Evolutionary conservation across 345 rosid genomes (phyloP).

Genomic region (Eucalyptus paniculata): DNA sequence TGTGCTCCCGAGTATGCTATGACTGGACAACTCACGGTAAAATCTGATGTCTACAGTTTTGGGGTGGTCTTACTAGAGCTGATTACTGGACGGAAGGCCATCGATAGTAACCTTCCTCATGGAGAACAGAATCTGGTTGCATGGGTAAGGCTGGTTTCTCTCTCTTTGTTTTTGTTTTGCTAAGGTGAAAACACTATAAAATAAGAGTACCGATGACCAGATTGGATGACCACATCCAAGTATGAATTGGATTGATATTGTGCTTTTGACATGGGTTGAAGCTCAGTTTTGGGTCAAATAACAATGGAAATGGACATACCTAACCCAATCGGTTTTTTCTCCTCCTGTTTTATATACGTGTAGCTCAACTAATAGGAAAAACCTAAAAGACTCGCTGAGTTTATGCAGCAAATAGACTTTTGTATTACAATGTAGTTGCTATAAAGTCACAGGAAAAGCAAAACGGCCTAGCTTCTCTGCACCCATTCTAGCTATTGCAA

Average conservation of each 20-base stretch:
- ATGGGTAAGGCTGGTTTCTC: constrained; percentile 47
- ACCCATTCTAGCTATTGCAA: not conserved
- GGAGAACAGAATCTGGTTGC: constrained; percentile 94
- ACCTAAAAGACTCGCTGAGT: not conserved
- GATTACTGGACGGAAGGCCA: constrained; percentile 93
- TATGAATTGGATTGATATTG: not conserved
- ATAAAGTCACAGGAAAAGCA: not conserved
- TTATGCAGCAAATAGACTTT: not conserved
- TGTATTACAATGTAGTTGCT: not conserved
- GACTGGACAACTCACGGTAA: constrained; percentile 96
- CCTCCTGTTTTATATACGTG: not conserved
- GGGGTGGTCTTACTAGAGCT: constrained; percentile 93
- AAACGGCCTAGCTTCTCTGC: not conserved
- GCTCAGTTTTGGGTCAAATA: not conserved
- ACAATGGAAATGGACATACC: not conserved
- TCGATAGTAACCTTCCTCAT: constrained; percentile 74
- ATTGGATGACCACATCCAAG: not conserved
- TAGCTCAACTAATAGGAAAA: not conserved
- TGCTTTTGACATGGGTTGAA: not conserved
- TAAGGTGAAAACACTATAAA: not conserved
- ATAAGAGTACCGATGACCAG: not conserved
- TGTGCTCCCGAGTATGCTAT: constrained; percentile 99
- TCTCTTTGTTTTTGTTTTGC: not conserved
- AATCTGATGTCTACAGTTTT: constrained; percentile 93
- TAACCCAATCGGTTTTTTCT: not conserved